Evolutionary conservation across 1,284 basidiomycete species (phyloP).

Genomic region (Cryptococcus maquisensis): DNA sequence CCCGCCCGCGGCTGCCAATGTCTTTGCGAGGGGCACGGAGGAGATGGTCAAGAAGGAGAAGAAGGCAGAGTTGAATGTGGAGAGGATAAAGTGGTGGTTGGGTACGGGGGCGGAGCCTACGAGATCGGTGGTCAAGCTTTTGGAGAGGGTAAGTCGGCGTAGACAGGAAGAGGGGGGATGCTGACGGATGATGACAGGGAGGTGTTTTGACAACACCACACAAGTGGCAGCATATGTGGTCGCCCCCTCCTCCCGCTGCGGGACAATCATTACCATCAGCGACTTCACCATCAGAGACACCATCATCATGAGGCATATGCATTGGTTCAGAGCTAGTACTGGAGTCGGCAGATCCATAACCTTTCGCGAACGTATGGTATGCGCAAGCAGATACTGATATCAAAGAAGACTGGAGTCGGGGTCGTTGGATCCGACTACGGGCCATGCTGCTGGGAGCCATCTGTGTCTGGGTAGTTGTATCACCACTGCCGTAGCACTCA

Average conservation of each 20-base stretch:
- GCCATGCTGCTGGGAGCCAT: too few relatives aligned
- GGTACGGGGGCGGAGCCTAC: slow-evolving; percentile 77
- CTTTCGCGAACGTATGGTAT: too few relatives aligned
- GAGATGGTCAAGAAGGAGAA: slow-evolving; percentile 54
- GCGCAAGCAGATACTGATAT: too few relatives aligned
- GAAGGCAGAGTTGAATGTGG: slow-evolving; percentile 81
- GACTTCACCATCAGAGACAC: too few relatives aligned
- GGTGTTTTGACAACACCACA: slow-evolving; percentile 39
- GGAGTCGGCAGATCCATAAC: neutral
- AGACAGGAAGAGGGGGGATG: neutral
- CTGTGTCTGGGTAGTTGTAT: too few relatives aligned
- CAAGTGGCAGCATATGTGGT: slow-evolving; percentile 43
- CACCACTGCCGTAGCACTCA: too few relatives aligned
- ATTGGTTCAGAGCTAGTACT: neutral
- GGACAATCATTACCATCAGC: too few relatives aligned
- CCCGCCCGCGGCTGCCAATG: slow-evolving; percentile 33
- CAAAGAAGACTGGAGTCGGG: too few relatives aligned
- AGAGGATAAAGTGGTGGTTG: slow-evolving; percentile 87
- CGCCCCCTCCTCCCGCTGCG: slow-evolving; percentile 7
- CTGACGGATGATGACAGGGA: slow-evolving; percentile 18
- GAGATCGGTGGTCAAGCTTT: slow-evolving; percentile 67
- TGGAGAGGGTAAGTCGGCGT: slow-evolving; percentile 66
- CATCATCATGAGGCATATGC: too few relatives aligned
- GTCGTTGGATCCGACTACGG: too few relatives aligned
- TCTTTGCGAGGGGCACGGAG: slow-evolving; percentile 33